Conservation (phyloP, 306 rosid species). For the Dalbergia cultrata region DNA sequence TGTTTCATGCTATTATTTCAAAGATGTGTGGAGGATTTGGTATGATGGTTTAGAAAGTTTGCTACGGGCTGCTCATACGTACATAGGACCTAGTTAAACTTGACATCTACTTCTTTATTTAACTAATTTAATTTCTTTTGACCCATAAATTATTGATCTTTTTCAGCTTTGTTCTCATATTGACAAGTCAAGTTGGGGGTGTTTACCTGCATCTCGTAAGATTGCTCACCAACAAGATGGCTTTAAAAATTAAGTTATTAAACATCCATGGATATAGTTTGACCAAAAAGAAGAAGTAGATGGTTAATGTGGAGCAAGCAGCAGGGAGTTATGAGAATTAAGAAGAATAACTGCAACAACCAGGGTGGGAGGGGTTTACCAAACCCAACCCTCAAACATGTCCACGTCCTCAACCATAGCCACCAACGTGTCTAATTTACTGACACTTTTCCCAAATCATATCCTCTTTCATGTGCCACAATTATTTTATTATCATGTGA, state of each 20-base stretch:
- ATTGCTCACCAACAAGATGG: slow-evolving; percentile 30
- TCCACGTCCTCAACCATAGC: slow-evolving; percentile 34
- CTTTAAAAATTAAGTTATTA: neutral
- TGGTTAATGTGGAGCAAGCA: slow-evolving; percentile 30
- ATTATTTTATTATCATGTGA: no score
- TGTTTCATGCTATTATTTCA: slow-evolving; percentile 36
- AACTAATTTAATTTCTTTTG: neutral
- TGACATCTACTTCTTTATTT: neutral
- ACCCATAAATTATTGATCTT: neutral
- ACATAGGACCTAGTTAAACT: slow-evolving; percentile 35
- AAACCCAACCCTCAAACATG: slow-evolving; percentile 54
- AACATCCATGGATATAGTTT: neutral
- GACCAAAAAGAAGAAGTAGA: slow-evolving; percentile 18
- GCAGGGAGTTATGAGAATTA: slow-evolving; percentile 38
- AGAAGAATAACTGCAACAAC: slow-evolving; percentile 50
- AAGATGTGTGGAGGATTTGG: slow-evolving; percentile 52
- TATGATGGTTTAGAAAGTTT: slow-evolving; percentile 64
- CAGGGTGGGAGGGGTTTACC: slow-evolving; percentile 63
- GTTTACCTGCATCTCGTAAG: slow-evolving; percentile 22
- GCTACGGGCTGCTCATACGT: slow-evolving; percentile 34
- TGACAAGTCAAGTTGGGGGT: slow-evolving; percentile 10
- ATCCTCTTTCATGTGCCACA: no score
- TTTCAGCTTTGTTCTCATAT: slow-evolving; percentile 15
- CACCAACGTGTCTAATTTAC: slow-evolving; percentile 36
- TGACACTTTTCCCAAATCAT: neutral